phyloP scores from a whole-genome alignment of 768 basidiomycete species.

The Lactarius sanguifluus region DNA sequence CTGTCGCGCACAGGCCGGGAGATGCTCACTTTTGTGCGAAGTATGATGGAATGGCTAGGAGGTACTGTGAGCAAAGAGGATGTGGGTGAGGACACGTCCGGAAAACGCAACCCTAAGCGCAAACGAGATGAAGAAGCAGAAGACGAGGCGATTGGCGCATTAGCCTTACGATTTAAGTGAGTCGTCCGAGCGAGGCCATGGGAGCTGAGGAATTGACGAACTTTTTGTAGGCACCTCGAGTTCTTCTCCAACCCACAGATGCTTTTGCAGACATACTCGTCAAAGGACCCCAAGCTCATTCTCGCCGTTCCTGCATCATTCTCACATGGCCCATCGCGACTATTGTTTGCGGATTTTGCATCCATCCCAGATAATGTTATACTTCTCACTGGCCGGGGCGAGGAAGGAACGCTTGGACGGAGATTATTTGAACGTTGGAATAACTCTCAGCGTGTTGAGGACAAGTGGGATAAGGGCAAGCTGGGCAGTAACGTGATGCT shows the following conservation, averaged over 20 bases:
- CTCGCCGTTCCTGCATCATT: conserved; percentile 91
- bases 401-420: conserved; percentile 77
- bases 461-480: conserved; percentile 86
- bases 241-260: conserved; percentile 85
- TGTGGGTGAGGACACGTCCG: conserved; percentile 71
- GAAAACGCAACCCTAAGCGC: conserved; percentile 48
- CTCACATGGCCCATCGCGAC: conserved; percentile 88
- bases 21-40: conserved; percentile 90
- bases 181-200: conserved; percentile 31
- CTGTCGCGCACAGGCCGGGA: conserved; percentile 87
- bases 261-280: conserved; percentile 77
- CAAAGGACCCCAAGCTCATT: conserved; percentile 89
- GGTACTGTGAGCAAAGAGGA: conserved; percentile 93
- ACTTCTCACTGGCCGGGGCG: conserved; percentile 75
- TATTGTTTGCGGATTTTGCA: conserved; percentile 85
- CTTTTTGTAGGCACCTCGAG: conserved; percentile 70
- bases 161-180: conserved; percentile 86
- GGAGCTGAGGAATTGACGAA: background rate
- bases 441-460: conserved; percentile 68
- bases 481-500: conserved; percentile 86
- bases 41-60: conserved; percentile 99
- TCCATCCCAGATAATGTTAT: conserved; percentile 81
- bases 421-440: conserved; percentile 88
- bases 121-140: conserved; percentile 50
- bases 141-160: conserved; percentile 81